phyloP scores from a whole-genome alignment of 768 basidiomycete species.

The Rhizopogon roseolus region DNA sequence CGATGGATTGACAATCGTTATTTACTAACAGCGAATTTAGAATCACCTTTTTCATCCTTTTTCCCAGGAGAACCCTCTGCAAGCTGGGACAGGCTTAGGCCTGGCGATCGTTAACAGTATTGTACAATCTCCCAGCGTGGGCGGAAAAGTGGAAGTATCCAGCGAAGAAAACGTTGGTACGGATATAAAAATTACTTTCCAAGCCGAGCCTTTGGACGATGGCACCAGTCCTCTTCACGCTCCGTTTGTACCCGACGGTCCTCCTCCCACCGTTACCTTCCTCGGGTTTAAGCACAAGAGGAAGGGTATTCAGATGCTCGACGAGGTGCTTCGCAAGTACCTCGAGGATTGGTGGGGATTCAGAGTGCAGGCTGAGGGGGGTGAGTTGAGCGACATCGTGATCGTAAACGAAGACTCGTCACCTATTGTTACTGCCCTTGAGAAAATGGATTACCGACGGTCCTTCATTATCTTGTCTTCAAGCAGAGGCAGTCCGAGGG shows the following conservation, averaged over 20 bases:
- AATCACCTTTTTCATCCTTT: slow-evolving; percentile 97
- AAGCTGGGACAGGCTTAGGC: slow-evolving; percentile 90
- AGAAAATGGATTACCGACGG: slow-evolving; percentile 48
- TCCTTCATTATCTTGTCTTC: slow-evolving; percentile 78
- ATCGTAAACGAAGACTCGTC: slow-evolving; percentile 77
- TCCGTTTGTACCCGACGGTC: slow-evolving; percentile 40
- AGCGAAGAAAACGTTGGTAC: slow-evolving; percentile 89
- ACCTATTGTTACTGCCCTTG: slow-evolving; percentile 52
- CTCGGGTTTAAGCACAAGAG: slow-evolving; percentile 65
- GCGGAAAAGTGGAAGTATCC: slow-evolving; percentile 91
- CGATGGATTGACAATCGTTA: not conserved
- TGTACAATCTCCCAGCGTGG: slow-evolving; percentile 76
- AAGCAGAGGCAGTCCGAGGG: slow-evolving; percentile 56
- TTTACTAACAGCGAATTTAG: slow-evolving; percentile 28
- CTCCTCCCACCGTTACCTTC: slow-evolving; percentile 53
- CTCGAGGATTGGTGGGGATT: slow-evolving; percentile 78
- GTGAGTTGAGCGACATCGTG: slow-evolving; percentile 62
- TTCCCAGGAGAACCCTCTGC: slow-evolving; percentile 92
- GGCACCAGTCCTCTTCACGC: slow-evolving; percentile 35
- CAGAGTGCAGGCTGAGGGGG: slow-evolving; percentile 33
- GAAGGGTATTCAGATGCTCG: slow-evolving; percentile 65
- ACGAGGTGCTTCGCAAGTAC: slow-evolving; percentile 58
- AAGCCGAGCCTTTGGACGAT: slow-evolving; percentile 56
- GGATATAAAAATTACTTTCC: slow-evolving; percentile 84
- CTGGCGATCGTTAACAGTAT: slow-evolving; percentile 95